Conservation (phyloP, 2,329 filamentous ascomycete genomes). For the Mariannaea sp. region DNA sequence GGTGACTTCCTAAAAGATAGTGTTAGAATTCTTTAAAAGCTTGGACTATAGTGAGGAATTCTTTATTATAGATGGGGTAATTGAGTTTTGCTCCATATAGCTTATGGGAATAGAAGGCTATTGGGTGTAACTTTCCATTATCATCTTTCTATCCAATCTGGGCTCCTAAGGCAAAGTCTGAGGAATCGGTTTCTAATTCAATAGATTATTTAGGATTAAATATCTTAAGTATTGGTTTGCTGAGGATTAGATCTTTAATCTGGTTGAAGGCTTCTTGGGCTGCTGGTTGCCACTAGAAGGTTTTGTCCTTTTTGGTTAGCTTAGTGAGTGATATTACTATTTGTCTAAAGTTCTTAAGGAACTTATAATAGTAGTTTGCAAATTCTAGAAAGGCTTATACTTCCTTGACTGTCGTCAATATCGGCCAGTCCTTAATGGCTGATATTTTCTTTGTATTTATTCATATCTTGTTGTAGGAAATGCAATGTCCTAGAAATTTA, state of each 20-base stretch:
- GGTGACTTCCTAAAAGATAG: constrained; percentile 24
- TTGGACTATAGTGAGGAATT: constrained; percentile 33
- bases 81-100: constrained; percentile 30
- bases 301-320: constrained; percentile 19
- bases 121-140: constrained; percentile 15
- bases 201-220: constrained; percentile 15
- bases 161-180: constrained; percentile 10
- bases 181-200: constrained; percentile 22
- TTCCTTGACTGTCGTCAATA: constrained; percentile 14
- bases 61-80: constrained; percentile 33
- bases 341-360: constrained; percentile 24
- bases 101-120: constrained; percentile 28
- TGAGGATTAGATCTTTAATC: constrained; percentile 6
- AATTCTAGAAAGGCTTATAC: constrained; percentile 24
- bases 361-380: constrained; percentile 24
- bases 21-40: constrained; percentile 35
- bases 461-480: constrained; percentile 7
- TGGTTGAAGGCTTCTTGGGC: constrained; percentile 16
- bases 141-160: constrained; percentile 20
- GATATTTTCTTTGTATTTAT: constrained; percentile 26
- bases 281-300: constrained; percentile 22
- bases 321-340: constrained; percentile 5
- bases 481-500: constrained; percentile 22
- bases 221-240: constrained; percentile 11
- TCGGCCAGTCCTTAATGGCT: constrained; percentile 5